These are phyloP conservation scores for Alopecurus myosuroides DNA, from an alignment of 176 grass and related monocot genomes.

Conservation along the genomic window DNA sequence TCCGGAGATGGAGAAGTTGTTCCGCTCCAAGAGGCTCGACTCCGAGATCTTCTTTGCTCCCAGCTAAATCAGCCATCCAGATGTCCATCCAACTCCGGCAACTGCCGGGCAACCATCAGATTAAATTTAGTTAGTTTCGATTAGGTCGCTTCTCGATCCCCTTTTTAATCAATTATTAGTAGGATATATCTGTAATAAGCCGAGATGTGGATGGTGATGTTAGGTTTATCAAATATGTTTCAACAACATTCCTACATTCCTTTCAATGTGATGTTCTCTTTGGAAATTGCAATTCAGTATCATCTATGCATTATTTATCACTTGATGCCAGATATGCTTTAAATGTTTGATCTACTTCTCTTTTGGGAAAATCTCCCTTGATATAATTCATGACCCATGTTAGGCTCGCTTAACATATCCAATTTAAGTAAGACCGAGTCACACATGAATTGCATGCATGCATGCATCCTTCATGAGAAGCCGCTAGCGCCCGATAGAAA, in stretches of 20 bases:
- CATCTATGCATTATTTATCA: no score
- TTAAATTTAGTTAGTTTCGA: not conserved
- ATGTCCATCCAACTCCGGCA: not conserved
- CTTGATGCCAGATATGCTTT: no score
- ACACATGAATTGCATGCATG: no score
- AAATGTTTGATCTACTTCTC: no score
- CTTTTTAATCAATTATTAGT: not conserved
- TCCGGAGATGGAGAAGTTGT: not conserved
- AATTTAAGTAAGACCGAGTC: no score
- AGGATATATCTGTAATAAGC: not conserved
- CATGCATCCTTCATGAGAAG: no score
- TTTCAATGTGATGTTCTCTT: not conserved
- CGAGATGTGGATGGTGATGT: not conserved
- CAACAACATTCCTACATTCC: not conserved
- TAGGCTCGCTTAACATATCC: no score
- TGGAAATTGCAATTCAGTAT: not conserved
- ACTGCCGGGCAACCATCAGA: not conserved
- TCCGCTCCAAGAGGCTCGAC: conserved; percentile 3
- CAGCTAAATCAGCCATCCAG: not conserved
- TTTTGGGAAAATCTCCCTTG: no score
- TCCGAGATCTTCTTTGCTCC: not conserved
- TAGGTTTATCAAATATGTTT: not conserved
- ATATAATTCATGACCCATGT: no score
- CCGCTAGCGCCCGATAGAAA: no score
- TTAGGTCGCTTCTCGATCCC: not conserved